These are phyloP conservation scores for Porphyrellus cyaneotinctus DNA, from an alignment of 768 basidiomycete species.

Conservation along the genomic window DNA sequence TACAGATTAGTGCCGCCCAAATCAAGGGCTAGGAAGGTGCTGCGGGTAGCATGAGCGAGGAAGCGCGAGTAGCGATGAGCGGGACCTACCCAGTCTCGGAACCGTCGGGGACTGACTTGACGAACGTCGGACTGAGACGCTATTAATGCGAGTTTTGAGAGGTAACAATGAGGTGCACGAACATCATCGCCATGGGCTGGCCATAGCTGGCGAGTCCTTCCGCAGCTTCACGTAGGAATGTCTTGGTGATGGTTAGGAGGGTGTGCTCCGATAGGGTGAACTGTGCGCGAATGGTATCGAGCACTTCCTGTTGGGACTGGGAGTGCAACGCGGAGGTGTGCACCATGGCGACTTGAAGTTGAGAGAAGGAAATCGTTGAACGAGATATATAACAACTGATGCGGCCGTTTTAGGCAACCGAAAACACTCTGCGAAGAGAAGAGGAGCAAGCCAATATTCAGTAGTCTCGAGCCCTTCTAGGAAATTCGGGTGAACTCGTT, in stretches of 20 bases:
- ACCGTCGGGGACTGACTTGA: conserved; percentile 93
- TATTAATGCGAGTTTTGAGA: not conserved
- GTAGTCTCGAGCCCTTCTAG: too few species aligned
- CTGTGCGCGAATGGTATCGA: conserved; percentile 65
- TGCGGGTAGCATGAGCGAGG: conserved; percentile 30
- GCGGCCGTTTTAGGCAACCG: conserved; percentile 9
- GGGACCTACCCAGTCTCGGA: conserved; percentile 80
- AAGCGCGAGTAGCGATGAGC: not conserved
- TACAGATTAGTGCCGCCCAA: conserved; percentile 97
- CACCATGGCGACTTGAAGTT: conserved; percentile 26
- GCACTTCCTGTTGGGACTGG: conserved; percentile 42
- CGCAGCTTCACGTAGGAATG: conserved; percentile 78
- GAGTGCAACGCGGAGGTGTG: conserved; percentile 40
- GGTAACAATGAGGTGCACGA: conserved; percentile 15
- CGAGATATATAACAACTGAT: too few species aligned
- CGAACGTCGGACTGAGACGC: conserved; percentile 75
- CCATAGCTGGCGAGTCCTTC: conserved; percentile 70
- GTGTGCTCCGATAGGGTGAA: conserved; percentile 62
- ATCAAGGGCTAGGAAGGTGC: conserved; percentile 94
- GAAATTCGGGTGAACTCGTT: too few species aligned
- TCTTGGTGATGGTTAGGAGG: conserved; percentile 66
- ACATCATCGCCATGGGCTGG: conserved; percentile 93
- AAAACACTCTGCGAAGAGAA: not conserved
- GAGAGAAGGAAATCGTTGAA: not conserved
- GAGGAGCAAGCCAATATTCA: too few species aligned